Evolutionary conservation across 1,139 yeast genomes (phyloP), one percentile per base, ranked within the genome.

Genomic region (Arxiozyma bovina): DNA sequence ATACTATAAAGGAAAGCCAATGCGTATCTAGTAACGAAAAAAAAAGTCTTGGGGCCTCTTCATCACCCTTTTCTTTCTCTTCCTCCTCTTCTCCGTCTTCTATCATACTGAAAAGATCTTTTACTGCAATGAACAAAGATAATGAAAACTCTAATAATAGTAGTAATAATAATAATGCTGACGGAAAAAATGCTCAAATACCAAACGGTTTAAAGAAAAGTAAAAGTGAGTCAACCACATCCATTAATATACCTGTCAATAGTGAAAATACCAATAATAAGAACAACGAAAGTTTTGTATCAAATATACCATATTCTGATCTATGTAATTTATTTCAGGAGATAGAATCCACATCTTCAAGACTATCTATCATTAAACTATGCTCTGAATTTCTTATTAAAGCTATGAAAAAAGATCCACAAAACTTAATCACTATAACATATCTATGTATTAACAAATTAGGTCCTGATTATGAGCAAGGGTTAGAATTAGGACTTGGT

Each of bases 381-480:
- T 82, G 93, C 42, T 79, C 95, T 0, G 83, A 80, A 50, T 85
- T 89, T 66, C 86, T 87, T 64, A 70, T 78, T 23, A 77, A 80
- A 48, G 82, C 88, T 0, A 73, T 91, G 53, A 70, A 77, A 48
- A 74, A 78, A 27, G 76, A 82, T 22, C 83, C 88, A 0, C 73
- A 76, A 18, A 83, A 81, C 51, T 72, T 93, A 55, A 77, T 87
- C 4, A 81, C 80, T 56, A 82, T 88, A 1, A 87, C 91, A 1
- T 93, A 91, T 63, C 76, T 93, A 20, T 87, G 87, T 70, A 90
- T 91, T 65, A 91, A 91, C 67, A 75, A 94, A 54, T 74, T 93
- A 18, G 97, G 98, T 0, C 99, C 99, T 0, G 99, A 93, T 67
- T 93, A 93, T 67, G 96, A 89, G 64, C 68, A 69, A 6, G 96